Evolutionary conservation across 495 filamentous ascomycete species (phyloP).

Genomic region (Xylaria palmicola): DNA sequence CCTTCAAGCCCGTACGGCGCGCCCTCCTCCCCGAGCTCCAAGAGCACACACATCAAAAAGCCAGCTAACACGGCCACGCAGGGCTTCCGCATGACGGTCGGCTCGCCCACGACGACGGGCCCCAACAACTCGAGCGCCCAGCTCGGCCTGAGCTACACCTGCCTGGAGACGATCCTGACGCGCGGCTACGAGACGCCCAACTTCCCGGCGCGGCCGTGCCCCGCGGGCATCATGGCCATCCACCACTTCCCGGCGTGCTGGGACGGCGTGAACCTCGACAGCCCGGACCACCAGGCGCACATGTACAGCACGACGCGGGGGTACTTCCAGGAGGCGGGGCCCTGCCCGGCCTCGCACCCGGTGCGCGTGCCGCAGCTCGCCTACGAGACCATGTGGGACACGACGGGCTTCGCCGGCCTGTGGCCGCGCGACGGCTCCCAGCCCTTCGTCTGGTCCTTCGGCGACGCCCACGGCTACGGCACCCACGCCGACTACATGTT

Average conservation of each 20-base stretch:
- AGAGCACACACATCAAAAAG: not conserved
- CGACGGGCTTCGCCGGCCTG: constrained; percentile 40
- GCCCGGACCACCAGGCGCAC: constrained; percentile 54
- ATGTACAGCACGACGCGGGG: constrained; percentile 41
- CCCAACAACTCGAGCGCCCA: constrained; percentile 26
- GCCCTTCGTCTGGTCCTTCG: constrained; percentile 47
- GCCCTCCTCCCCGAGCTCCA: not conserved
- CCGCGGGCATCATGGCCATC: constrained; percentile 42
- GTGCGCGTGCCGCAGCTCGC: constrained; percentile 48
- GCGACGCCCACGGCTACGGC: constrained; percentile 42
- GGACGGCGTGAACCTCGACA: constrained; percentile 59
- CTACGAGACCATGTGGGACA: constrained; percentile 54
- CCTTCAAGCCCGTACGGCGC: constrained; percentile 44
- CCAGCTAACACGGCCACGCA: constrained; percentile 19
- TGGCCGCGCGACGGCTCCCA: constrained; percentile 45
- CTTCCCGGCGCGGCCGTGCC: constrained; percentile 44
- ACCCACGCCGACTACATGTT: constrained; percentile 49
- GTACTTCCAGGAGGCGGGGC: constrained; percentile 36
- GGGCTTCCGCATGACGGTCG: constrained; percentile 57
- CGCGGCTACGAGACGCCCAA: constrained; percentile 41
- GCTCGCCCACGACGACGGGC: constrained; percentile 36
- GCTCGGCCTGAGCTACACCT: constrained; percentile 47
- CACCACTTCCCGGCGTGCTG: constrained; percentile 53
- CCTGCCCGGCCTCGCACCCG: constrained; percentile 51
- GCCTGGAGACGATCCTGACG: constrained; percentile 40